Base-by-base conservation (phyloP, 2,329 filamentous ascomycete species). In the Penicillium sp. region DNA sequence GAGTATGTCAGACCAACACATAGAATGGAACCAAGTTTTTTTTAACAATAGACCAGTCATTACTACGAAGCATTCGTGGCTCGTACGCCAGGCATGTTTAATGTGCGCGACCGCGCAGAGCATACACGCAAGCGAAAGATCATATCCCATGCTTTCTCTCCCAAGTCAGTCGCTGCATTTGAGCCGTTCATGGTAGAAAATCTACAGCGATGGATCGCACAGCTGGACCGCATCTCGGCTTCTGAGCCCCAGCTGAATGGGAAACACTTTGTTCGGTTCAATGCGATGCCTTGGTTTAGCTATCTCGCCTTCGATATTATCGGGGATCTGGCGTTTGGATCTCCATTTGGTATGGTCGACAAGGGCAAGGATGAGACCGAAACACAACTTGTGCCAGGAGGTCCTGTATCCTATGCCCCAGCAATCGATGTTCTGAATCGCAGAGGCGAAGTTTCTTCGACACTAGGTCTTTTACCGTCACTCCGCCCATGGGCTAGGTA, bases 71-170 rank as follows among this genome's bases (percentile, higher is more conserved):
- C 70, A 21, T 72, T 72, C 41, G 61, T 70, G 9, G 69, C 67
- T 8, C 65, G 65, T 4, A 67, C 70, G 1, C 67, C 64, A 2
- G 69, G 69, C 10, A 69, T 72, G 41, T 72, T 72, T 57, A 72
- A 65, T 31, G 65, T 67, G 1, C 62, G 69, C 24, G 68, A 72
- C 47, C 64, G 70, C 3, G 58, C 55, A 9, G 65, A 71, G 38
- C 70, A 72, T 47, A 67, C 67, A 2, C 63, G 70, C 1, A 72
- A 72, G 53, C 64, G 69, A 3, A 72, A 71, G 38, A 68, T 71
- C 36, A 67, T 72, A 39, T 64, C 69, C 0, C 70, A 72, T 47
- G 68, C 67, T 7, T 72, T 72, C 45, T 70, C 67, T 0, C 68
- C 69, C 0, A 63, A 60, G 36, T 65, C 69, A 5, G 67, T 71